Percentiles rank a stretch among this genome's conserved stretches.
These are phyloP conservation scores for Parathielavia appendiculata DNA, from an alignment of 495 filamentous ascomycete species.

Conservation along the genomic window DNA sequence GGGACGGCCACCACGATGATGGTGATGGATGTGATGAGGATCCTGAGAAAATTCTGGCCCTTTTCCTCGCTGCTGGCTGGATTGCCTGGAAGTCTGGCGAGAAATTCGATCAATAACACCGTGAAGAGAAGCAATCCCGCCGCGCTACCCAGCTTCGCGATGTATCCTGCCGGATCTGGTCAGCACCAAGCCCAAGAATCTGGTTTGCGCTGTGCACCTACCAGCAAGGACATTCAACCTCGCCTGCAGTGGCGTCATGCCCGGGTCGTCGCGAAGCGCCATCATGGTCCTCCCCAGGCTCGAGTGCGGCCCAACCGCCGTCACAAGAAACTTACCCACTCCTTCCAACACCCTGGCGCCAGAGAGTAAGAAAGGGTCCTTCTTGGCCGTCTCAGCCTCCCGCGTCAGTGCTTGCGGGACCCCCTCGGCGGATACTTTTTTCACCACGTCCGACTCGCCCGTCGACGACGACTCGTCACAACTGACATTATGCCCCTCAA, in stretches of 20 bases:
- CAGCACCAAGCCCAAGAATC: neutral
- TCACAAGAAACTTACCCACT: conserved; percentile 73
- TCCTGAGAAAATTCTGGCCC: conserved; percentile 77
- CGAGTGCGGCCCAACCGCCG: conserved; percentile 71
- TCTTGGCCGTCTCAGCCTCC: conserved; percentile 58
- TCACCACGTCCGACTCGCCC: conserved; percentile 72
- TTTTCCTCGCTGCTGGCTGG: conserved; percentile 57
- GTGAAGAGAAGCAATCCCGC: conserved; percentile 65
- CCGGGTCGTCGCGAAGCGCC: conserved; percentile 75
- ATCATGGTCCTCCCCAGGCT: conserved; percentile 84
- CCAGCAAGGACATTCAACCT: conserved; percentile 81
- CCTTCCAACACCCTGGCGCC: conserved; percentile 87
- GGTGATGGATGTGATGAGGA: conserved; percentile 87
- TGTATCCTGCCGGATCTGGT: conserved; percentile 43
- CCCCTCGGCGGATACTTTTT: conserved; percentile 57
- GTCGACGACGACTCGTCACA: conserved; percentile 76
- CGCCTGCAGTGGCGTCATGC: conserved; percentile 79
- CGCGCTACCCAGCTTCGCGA: conserved; percentile 69
- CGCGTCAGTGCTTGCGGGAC: conserved; percentile 66
- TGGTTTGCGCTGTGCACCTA: neutral
- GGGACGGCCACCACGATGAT: conserved; percentile 93
- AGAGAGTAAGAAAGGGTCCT: conserved; percentile 86
- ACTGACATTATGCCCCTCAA: conserved; percentile 62
- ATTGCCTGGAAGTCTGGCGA: conserved; percentile 54
- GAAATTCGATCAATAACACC: conserved; percentile 81